A percentile compares a stretch with the other conserved stretches of the same genome.
These are phyloP conservation scores for Diutina scorzettiae DNA, from an alignment of 1,139 yeast genomes.

Conservation along the genomic window DNA sequence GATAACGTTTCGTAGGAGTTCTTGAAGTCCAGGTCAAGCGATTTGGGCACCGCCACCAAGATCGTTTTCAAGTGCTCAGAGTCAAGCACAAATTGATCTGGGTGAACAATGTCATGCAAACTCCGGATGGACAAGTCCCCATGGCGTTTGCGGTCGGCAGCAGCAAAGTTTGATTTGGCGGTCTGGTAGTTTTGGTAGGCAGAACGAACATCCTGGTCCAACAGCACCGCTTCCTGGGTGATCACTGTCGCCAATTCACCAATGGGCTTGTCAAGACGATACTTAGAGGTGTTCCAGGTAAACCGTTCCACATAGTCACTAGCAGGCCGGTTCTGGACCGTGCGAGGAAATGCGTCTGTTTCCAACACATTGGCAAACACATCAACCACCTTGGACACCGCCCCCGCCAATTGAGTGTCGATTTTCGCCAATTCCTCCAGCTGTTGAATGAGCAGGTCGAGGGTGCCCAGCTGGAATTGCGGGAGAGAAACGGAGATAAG, in stretches of 20 bases:
- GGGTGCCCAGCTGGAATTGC: slow-evolving; percentile 87
- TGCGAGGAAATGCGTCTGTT: slow-evolving; percentile 8
- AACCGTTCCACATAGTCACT: slow-evolving; percentile 61
- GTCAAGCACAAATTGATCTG: slow-evolving; percentile 71
- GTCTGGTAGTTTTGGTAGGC: slow-evolving; percentile 60
- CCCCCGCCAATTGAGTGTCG: slow-evolving; percentile 60
- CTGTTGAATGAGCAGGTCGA: slow-evolving; percentile 82
- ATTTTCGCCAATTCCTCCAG: slow-evolving; percentile 79
- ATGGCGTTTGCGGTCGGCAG: slow-evolving; percentile 84
- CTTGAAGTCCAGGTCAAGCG: slow-evolving; percentile 46
- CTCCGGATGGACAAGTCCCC: slow-evolving; percentile 91
- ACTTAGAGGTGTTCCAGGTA: slow-evolving; percentile 81
- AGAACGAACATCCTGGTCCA: slow-evolving; percentile 73
- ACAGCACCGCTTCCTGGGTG: slow-evolving; percentile 63
- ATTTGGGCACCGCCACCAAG: slow-evolving; percentile 77
- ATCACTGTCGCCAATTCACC: slow-evolving; percentile 61
- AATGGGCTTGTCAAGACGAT: slow-evolving; percentile 73
- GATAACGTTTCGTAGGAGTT: slow-evolving; percentile 64
- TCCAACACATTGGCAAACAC: slow-evolving; percentile 37
- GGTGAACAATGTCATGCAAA: slow-evolving; percentile 76
- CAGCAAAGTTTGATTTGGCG: slow-evolving; percentile 73
- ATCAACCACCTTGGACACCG: slow-evolving; percentile 69
- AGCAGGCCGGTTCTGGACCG: slow-evolving; percentile 35
- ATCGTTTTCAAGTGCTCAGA: slow-evolving; percentile 81
- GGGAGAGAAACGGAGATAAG: slow-evolving; percentile 41